A percentile compares a stretch with the other conserved stretches of the same genome.
Evolutionary conservation across 2,329 filamentous ascomycete genomes (phyloP).

Genomic region (Penicillium rolfsii): DNA sequence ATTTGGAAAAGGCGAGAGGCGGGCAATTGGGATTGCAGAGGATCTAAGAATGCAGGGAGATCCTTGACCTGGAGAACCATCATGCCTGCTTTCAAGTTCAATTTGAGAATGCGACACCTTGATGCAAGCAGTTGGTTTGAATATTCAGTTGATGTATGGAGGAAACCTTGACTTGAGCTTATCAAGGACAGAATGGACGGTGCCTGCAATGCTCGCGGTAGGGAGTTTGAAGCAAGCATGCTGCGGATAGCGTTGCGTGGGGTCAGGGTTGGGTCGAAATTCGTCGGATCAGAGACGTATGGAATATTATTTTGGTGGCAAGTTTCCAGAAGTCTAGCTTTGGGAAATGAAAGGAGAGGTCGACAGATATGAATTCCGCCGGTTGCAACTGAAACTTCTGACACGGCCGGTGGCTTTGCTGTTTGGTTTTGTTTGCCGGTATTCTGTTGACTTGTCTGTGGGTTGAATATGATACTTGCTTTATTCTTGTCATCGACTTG

Average conservation of each 20-base stretch:
- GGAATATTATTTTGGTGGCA: constrained; percentile 68
- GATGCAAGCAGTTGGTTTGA: constrained; percentile 58
- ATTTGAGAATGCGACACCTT: constrained; percentile 34
- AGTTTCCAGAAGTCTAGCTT: constrained; percentile 66
- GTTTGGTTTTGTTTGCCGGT: background rate
- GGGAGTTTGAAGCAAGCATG: constrained; percentile 58
- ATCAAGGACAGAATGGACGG: constrained; percentile 66
- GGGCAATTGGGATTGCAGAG: constrained; percentile 13
- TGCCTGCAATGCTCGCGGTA: constrained; percentile 73
- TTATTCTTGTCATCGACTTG: constrained; percentile 14
- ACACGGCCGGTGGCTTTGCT: background rate
- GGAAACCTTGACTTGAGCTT: constrained; percentile 53
- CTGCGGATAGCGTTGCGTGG: constrained; percentile 78
- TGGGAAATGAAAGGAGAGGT: constrained; percentile 57
- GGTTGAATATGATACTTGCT: constrained; percentile 9
- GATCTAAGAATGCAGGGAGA: constrained; percentile 14
- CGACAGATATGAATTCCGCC: constrained; percentile 44
- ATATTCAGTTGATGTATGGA: constrained; percentile 53
- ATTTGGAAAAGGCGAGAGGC: constrained; percentile 28
- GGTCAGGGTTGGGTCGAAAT: constrained; percentile 75
- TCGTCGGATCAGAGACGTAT: constrained; percentile 88
- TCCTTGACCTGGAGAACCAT: constrained; percentile 37
- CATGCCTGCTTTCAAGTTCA: constrained; percentile 41
- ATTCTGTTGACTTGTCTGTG: background rate
- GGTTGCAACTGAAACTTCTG: constrained; percentile 28